Base-by-base conservation (phyloP, 1,284 basidiomycete genomes). In the Pulveroboletus sp. region DNA sequence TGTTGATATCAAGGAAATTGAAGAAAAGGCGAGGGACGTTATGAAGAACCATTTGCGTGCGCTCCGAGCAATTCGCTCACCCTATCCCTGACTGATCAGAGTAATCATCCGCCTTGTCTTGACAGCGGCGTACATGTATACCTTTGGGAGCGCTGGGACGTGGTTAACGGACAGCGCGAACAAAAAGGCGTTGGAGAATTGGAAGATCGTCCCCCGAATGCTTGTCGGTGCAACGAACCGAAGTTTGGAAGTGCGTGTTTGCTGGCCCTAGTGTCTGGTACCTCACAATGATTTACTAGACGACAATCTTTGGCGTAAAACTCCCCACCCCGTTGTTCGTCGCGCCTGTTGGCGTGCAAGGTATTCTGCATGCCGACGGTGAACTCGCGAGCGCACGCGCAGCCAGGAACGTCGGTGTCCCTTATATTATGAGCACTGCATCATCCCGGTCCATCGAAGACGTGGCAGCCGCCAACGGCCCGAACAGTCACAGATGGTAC, bases 331-430 rank as follows among this genome's bases (percentile, higher is more conserved):
- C 85, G 1, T 57, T 87, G 8, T 70, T 83, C 50, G 65, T 86
- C 35, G 78, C 82, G 0, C 84, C 84, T 1, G 72, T 87, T 33
- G 85, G 85, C 2, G 80, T 82, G 36, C 85, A 86, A 57, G 81
- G 78, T 29, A 78, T 85, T 52, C 66, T 83, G 40, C 82, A 85
- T 59, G 65, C 72, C 2, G 77, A 81, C n/a, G 85, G 77, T 2
- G 85, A 87, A 62, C 64, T 81, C 8, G 83, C 79, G 0, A 76
- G 76, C 3, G 82, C 85, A 1, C 72, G 73, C 12, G 83, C 84
- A 2, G 83, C 85, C 0, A 74, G 65, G 1, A 76, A 76, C 25
- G 72, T 86, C 11, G 79, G 78, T 3, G 72, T 87, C 0, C 80
- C 83, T 0, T 82, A 77, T 60, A 76, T 81, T 54, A 77, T 87